These are phyloP conservation scores for Diplosphaera chodatii DNA, from an alignment of 139 green algal species.

Conservation along the genomic window DNA sequence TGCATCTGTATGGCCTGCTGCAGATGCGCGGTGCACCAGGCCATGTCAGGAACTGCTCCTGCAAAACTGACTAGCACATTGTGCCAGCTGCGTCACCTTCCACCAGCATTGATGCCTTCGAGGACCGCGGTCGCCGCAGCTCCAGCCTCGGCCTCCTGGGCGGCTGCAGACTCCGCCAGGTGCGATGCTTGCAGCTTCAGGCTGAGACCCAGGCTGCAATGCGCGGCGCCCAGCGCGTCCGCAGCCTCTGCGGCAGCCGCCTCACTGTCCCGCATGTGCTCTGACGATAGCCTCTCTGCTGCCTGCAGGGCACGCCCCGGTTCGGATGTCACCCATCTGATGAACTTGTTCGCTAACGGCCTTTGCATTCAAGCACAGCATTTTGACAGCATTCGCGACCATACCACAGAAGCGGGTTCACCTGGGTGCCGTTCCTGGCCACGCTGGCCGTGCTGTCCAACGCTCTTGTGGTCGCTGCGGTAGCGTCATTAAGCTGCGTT, in stretches of 20 bases:
- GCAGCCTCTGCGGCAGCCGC: conserved; percentile 17
- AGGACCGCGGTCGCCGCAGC: conserved; percentile 3
- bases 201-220: conserved; percentile 5
- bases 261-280: background rate
- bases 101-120: background rate
- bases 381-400: no score
- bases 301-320: no score
- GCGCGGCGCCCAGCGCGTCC: conserved; percentile 8
- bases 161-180: conserved; percentile 30
- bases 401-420: no score
- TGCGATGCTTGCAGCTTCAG: conserved; percentile 23
- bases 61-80: no score
- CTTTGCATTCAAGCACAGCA: no score
- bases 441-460: background rate
- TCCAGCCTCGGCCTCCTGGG: conserved; percentile 7
- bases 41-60: no score
- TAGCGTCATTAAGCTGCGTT: background rate
- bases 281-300: no score
- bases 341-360: no score
- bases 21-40: no score
- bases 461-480: background rate
- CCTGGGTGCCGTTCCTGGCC: background rate
- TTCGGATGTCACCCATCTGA: no score
- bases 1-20: no score
- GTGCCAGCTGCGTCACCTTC: no score